phyloP scores from a whole-genome alignment of 2,329 filamentous ascomycete genomes.

The Mollisiaceae sp. region DNA sequence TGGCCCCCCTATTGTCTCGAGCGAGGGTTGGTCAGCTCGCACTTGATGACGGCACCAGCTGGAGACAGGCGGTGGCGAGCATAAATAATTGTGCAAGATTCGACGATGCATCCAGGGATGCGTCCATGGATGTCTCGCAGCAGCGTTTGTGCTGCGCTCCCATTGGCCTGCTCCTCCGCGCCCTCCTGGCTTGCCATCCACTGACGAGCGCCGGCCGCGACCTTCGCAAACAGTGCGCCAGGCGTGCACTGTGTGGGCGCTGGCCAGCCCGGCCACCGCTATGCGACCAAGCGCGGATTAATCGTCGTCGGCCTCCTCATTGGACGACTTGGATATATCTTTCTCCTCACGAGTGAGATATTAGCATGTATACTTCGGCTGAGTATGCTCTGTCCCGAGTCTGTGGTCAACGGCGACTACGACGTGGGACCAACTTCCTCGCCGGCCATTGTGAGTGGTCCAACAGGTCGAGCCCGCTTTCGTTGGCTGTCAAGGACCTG shows the following conservation, averaged over 20 bases:
- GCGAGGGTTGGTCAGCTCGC: slow-evolving; percentile 12
- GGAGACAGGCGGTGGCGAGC: background rate
- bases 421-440: background rate
- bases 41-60: background rate
- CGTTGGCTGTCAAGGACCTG: slow-evolving; percentile 16
- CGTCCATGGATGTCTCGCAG: slow-evolving; percentile 12
- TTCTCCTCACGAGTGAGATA: slow-evolving; percentile 14
- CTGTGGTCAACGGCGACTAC: slow-evolving; percentile 14
- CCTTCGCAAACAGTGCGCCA: background rate
- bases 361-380: slow-evolving; percentile 16
- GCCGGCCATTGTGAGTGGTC: slow-evolving; percentile 16
- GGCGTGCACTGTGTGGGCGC: slow-evolving; percentile 8
- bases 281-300: slow-evolving; percentile 12
- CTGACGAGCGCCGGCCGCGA: slow-evolving; percentile 10
- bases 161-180: slow-evolving; percentile 22
- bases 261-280: slow-evolving; percentile 1
- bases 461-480: slow-evolving; percentile 5
- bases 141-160: slow-evolving; percentile 16
- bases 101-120: background rate
- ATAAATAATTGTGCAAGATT: slow-evolving; percentile 14
- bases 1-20: background rate
- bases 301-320: slow-evolving; percentile 3
- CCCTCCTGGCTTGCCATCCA: slow-evolving; percentile 6
- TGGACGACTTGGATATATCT: slow-evolving; percentile 16
- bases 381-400: slow-evolving; percentile 18